Percentiles rank a stretch among this genome's conserved stretches.
These are phyloP conservation scores for Rostrohypoxylon terebratum DNA, from an alignment of 495 filamentous ascomycete genomes.

Conservation along the genomic window DNA sequence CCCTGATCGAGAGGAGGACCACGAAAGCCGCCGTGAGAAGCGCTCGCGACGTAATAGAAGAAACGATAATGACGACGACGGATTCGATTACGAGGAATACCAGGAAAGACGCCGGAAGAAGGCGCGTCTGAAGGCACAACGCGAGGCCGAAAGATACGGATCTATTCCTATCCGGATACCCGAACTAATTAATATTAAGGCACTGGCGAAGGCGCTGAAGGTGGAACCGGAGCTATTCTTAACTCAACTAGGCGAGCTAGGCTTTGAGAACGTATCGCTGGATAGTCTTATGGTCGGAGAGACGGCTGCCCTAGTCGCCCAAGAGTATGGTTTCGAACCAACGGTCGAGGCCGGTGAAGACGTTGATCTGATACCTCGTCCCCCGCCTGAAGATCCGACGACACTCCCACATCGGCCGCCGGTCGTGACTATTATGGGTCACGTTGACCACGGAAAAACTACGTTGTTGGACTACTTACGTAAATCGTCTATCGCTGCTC, in stretches of 20 bases:
- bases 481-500: conserved; percentile 88
- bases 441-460: conserved; percentile 99
- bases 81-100: conserved; percentile 52
- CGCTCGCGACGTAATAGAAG: conserved; percentile 26
- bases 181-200: conserved; percentile 88
- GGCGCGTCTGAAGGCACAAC: conserved; percentile 53
- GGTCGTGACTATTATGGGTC: conserved; percentile 99
- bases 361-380: conserved; percentile 79
- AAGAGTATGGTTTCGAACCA: conserved; percentile 93
- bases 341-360: conserved; percentile 75
- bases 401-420: conserved; percentile 81
- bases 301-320: conserved; percentile 87
- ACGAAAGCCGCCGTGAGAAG: conserved; percentile 19
- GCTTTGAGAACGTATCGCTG: conserved; percentile 83
- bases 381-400: conserved; percentile 76
- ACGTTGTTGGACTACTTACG: conserved; percentile 95
- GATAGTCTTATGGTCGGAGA: conserved; percentile 90
- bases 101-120: conserved; percentile 53
- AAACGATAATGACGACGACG: conserved; percentile 46
- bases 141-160: conserved; percentile 48
- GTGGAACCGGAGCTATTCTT: conserved; percentile 78
- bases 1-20: conserved; percentile 13
- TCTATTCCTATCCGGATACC: conserved; percentile 75
- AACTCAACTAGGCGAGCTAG: conserved; percentile 77
- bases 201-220: conserved; percentile 81